phyloP scores from a whole-genome alignment of 257 asterid species.

The Capsicum pubescens region DNA sequence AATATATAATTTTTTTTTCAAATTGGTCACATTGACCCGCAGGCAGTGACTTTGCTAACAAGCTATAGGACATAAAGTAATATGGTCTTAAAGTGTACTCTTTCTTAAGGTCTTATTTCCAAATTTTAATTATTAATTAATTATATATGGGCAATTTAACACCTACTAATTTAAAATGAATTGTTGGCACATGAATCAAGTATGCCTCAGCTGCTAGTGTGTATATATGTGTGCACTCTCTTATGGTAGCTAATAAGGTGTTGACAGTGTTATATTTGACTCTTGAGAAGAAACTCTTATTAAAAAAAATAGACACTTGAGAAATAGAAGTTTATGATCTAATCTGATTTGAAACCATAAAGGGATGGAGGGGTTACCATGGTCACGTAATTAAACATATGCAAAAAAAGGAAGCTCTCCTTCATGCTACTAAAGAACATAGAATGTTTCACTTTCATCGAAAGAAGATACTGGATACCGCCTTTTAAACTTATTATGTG shows the following conservation, averaged over 20 bases:
- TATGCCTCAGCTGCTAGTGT: background rate
- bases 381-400: background rate
- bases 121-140: background rate
- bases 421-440: background rate
- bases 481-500: background rate
- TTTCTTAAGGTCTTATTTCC: background rate
- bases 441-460: background rate
- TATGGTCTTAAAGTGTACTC: conserved; percentile 6
- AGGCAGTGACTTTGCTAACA: background rate
- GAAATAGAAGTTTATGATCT: conserved; percentile 20
- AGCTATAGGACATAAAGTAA: background rate
- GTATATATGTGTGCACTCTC: background rate
- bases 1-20: too few relatives aligned
- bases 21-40: too few relatives aligned
- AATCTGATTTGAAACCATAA: background rate
- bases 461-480: background rate
- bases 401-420: conserved; percentile 11
- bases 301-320: background rate
- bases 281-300: background rate
- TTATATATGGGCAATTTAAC: background rate
- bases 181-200: background rate
- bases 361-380: background rate
- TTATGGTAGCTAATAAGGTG: background rate
- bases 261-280: background rate
- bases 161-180: background rate